phyloP scores from a whole-genome alignment of 2,329 filamentous ascomycete genomes.

The Fusarium citri region DNA sequence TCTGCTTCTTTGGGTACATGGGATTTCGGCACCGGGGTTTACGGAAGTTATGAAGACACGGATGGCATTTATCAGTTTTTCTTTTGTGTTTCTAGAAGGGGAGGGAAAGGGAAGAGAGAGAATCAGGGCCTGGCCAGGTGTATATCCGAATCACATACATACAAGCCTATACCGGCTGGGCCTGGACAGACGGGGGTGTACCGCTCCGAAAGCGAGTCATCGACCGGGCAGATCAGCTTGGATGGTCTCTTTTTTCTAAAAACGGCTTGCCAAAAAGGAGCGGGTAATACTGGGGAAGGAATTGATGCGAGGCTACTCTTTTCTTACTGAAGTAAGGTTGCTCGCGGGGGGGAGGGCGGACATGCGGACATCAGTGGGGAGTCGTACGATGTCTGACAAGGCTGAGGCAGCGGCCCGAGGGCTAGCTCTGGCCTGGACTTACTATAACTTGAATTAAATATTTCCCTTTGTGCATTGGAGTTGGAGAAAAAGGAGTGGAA shows the following conservation, averaged over 20 bases:
- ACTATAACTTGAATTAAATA: conserved; percentile 29
- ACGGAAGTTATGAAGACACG: conserved; percentile 49
- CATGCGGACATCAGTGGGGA: conserved; percentile 45
- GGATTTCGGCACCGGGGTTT: conserved; percentile 44
- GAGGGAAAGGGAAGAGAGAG: neutral
- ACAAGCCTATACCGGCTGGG: conserved; percentile 16
- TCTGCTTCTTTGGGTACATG: conserved; percentile 44
- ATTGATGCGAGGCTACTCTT: conserved; percentile 45
- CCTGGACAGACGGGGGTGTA: conserved; percentile 39
- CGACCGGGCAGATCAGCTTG: conserved; percentile 29
- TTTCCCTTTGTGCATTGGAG: conserved; percentile 48
- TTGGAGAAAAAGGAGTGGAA: conserved; percentile 12
- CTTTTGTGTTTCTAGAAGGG: conserved; percentile 27
- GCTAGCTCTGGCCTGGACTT: conserved; percentile 31
- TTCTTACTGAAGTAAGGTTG: conserved; percentile 33
- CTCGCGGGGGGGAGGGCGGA: conserved; percentile 37
- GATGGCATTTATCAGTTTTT: conserved; percentile 45
- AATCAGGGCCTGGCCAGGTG: conserved; percentile 18
- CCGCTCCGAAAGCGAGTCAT: conserved; percentile 39
- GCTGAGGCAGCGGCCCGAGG: conserved; percentile 43
- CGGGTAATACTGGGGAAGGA: conserved; percentile 47
- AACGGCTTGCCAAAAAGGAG: conserved; percentile 34
- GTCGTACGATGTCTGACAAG: conserved; percentile 47
- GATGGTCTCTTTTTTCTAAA: conserved; percentile 26
- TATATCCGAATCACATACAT: conserved; percentile 19